Conservation (phyloP, 2,329 filamentous ascomycete genomes). For the Paraphoma chrysanthemicola region DNA sequence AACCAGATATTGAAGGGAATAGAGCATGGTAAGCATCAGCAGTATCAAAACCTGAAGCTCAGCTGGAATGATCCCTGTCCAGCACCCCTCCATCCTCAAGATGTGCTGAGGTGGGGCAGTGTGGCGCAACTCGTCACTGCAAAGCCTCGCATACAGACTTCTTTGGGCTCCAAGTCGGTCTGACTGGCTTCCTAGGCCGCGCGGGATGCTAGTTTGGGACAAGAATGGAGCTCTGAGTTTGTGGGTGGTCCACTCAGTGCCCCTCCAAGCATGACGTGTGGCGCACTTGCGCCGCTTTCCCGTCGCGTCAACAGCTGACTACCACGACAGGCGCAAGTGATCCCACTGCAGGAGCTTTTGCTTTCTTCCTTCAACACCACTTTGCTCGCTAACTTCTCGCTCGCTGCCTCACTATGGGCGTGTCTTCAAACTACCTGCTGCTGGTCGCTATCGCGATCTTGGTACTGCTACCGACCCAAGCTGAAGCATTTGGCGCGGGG, state of each 20-base stretch:
- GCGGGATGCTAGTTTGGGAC: neutral
- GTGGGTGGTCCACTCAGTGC: conserved; percentile 1
- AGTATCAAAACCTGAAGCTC: neutral
- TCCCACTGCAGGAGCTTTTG: neutral
- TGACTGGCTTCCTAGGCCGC: neutral
- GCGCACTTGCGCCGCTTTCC: conserved; percentile 2
- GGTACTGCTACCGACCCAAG: conserved; percentile 44
- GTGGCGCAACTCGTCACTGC: neutral
- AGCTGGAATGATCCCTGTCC: neutral
- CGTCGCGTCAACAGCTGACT: conserved; percentile 5
- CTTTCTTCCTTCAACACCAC: conserved; percentile 10
- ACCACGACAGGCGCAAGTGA: neutral
- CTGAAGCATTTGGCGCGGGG: conserved; percentile 56
- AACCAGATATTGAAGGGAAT: too few relatives aligned
- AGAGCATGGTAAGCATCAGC: neutral
- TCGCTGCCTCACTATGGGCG: conserved; percentile 32
- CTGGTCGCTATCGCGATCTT: conserved; percentile 46
- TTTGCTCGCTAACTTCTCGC: neutral
- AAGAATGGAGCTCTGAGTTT: neutral
- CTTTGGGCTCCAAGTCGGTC: neutral
- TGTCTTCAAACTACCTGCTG: conserved; percentile 43
- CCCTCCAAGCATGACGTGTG: conserved; percentile 5
- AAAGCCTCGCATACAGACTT: neutral
- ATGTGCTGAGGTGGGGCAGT: neutral
- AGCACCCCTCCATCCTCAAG: neutral